Evolutionary conservation across 73 alveolate genomes (phyloP), one percentile per base, ranked within the genome.

Genomic region (Paramecium sexaurelia): DNA sequence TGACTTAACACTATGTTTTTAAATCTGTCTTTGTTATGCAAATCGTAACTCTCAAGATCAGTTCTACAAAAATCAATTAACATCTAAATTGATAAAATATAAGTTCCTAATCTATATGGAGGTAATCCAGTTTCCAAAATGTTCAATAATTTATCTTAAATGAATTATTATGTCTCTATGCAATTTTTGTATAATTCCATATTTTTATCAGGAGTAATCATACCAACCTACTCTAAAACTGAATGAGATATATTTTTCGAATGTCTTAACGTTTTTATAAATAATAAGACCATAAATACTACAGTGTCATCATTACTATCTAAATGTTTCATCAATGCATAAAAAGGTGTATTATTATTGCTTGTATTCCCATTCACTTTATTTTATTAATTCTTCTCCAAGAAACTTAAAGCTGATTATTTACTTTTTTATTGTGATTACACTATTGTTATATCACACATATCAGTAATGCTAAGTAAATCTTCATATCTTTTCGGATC

Each of bases 171-270:
- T 13, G 45, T 73, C 15, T 73, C 56, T 11, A 1, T 8, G 20
- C 87, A 73, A 15, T 73, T 20, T 73, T 35, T 35, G 35, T 73
- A 73, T n/a, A 73, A 73, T 73, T 73, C 27, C 19, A 73, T 35
- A 73, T 73, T 35, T 73, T 73, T 73, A 73, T 73, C 87, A 13
- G 87, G 87, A 37, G 87, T 73, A 1, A 73, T 73, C 17, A 73
- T 8, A 1, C 87, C 87, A 35, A 73, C 57, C 19, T 73, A 37
- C n/a, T 32, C 56, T 73, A 73, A 73, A 13, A 73, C 67, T 15
- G 39, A 20, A 73, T 73, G 87, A 73, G 87, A 73, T 15, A 73
- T 73, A 35, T 35, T 35, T 22, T 73, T 73, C 15, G 55, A 73
- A n/a, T 73, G 87, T 73, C 87, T 27, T 5, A 73, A 11, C 1